These are phyloP conservation scores for Staphylotrichum tortipilum DNA, from an alignment of 495 filamentous ascomycete genomes.

Conservation along the genomic window DNA sequence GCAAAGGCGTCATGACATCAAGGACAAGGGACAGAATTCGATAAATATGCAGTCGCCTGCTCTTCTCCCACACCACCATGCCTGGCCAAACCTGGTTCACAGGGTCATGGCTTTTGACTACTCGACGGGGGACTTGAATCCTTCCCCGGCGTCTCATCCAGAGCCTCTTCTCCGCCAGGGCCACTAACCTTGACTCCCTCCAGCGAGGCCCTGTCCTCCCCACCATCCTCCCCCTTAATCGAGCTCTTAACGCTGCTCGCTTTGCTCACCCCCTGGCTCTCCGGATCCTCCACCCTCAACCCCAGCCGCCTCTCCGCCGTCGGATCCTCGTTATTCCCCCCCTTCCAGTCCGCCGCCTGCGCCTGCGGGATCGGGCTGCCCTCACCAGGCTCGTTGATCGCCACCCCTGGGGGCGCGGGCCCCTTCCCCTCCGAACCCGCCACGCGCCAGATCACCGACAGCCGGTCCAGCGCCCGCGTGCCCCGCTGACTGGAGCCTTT, in stretches of 20 bases:
- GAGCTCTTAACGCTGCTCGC: constrained; percentile 41
- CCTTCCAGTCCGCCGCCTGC: constrained; percentile 63
- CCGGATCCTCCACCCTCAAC: constrained; percentile 50
- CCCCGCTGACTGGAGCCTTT: constrained; percentile 79
- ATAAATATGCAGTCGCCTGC: no score
- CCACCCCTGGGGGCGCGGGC: constrained; percentile 21
- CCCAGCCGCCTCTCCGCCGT: constrained; percentile 53
- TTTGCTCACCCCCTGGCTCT: constrained; percentile 56
- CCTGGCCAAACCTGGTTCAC: no score
- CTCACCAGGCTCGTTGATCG: constrained; percentile 50
- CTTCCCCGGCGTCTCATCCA: constrained; percentile 8
- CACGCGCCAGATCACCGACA: constrained; percentile 77
- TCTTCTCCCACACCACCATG: no score
- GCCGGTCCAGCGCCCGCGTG: constrained; percentile 64
- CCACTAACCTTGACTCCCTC: constrained; percentile 26
- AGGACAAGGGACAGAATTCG: no score
- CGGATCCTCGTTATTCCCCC: constrained; percentile 37
- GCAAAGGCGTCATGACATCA: no score
- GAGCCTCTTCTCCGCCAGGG: constrained; percentile 23
- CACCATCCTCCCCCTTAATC: constrained; percentile 8
- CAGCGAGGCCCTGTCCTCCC: constrained; percentile 19
- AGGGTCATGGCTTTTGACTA: no score
- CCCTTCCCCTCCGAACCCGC: constrained; percentile 14
- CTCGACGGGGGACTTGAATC: neutral
- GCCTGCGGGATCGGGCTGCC: constrained; percentile 60